These are phyloP conservation scores for Nakaseomyces uthaithaninus DNA, from an alignment of 1,139 yeast genomes.

Conservation along the genomic window DNA sequence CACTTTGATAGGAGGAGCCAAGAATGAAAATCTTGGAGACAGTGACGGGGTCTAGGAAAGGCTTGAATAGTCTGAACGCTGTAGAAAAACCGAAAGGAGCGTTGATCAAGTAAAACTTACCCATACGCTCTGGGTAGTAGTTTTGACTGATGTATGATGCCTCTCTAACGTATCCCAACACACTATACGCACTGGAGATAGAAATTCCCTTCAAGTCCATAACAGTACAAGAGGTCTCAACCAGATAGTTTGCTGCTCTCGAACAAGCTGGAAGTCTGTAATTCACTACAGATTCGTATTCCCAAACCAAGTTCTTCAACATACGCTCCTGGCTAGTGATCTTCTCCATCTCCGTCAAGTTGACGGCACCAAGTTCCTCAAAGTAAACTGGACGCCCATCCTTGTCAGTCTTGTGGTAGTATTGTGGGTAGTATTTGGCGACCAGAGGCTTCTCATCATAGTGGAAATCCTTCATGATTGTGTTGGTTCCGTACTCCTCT, in stretches of 20 bases:
- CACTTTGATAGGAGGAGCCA: conserved; percentile 70
- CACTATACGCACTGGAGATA: conserved; percentile 73
- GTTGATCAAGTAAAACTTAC: conserved; percentile 88
- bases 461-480: conserved; percentile 76
- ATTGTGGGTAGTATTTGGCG: conserved; percentile 88
- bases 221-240: conserved; percentile 94
- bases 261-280: conserved; percentile 92
- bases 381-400: conserved; percentile 95
- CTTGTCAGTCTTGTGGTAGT: conserved; percentile 91
- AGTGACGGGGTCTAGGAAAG: conserved; percentile 96
- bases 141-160: conserved; percentile 93
- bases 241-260: conserved; percentile 64
- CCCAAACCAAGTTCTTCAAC: conserved; percentile 95
- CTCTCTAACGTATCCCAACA: conserved; percentile 78
- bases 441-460: conserved; percentile 86
- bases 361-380: conserved; percentile 89
- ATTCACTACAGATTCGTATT: conserved; percentile 80
- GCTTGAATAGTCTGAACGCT: conserved; percentile 83
- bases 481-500: conserved; percentile 74
- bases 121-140: conserved; percentile 99
- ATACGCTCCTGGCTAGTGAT: conserved; percentile 92
- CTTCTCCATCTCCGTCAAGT: conserved; percentile 83
- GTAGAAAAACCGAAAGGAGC: conserved; percentile 97
- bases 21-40: conserved; percentile 88
- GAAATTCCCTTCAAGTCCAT: conserved; percentile 93